Evolutionary conservation across 1,139 yeast species (phyloP), one percentile per base, ranked within the genome.

Genomic region (Yamadazyma triangularis): DNA sequence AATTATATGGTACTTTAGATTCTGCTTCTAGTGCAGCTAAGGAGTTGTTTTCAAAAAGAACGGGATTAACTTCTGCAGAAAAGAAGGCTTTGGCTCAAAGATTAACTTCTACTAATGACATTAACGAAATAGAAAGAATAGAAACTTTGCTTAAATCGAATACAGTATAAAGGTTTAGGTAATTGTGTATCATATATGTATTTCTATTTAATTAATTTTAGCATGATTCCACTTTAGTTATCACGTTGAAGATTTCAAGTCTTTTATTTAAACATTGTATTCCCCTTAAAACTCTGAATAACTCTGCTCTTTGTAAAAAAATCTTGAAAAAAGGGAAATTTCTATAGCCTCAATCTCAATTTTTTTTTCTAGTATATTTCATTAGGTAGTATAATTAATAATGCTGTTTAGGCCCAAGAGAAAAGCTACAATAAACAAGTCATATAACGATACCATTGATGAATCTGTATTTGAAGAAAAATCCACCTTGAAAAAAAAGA

Each of bases 81-180:
- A 71, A 68, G 38, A 55, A 56, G 12, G 58, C 58, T 32, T 55
- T 88, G 29, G 65, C 79, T 41, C 53, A 61, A 28, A 70, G 76
- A 36, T 60, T 88, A 34, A 69, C 70, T 32, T 60, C 57, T 22
- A 94, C 96, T 1, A 67, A 76, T 4, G 77, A 80, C 32, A 53
- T 88, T 38, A 83, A 72, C 10, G 96, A 88, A 42, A 81, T 88
- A 10, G 86, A 81, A 40, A 59, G 76, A 31, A 73, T 88, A 18
- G 95, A 86, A 51, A 59, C 20, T 18, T 18, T 18, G 9, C 20
- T 18, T 18, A 18, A 9, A 9, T 18, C 20, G 61, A 21, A 63
- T 70, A 2, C 52, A 75, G 32, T 55, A 60, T 31, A 58, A 15
- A 15, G n/a, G 8, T n/a, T n/a, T n/a, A n/a, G n/a, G n/a, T n/a